Base-by-base conservation (phyloP, 2,329 filamentous ascomycete genomes). In the Apiospora kogelbergensis region DNA sequence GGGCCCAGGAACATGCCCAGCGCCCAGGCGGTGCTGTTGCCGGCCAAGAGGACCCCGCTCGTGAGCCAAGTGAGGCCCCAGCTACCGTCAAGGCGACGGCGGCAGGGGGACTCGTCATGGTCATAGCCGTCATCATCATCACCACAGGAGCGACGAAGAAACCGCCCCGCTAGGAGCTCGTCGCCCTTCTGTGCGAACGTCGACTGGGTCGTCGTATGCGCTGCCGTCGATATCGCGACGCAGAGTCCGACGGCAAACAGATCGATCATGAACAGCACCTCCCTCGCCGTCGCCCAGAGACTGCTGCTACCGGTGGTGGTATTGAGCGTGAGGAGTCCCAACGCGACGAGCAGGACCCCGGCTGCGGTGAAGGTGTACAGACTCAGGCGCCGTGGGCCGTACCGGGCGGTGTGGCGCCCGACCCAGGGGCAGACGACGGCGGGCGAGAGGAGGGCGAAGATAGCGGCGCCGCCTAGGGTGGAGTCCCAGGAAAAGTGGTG, bases 1-100 rank as follows among this genome's bases (percentile, higher is more conserved):
- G 53, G 53, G 6, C 53, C 53, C 30, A 60, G 53, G 53, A 60
- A 60, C 53, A 60, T 60, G 30, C 53, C 53, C 53, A 60, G 26
- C 20, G 30, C 53, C 53, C 53, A 60, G 30, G 53, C 53, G 7
- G 53, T 60, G 20, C 53, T 60, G 30, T 60, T 60, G 17, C 30
- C 30, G 53, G 53, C 53, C 53, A 60, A 9, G 4, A 60, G 17
- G 30, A 60, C 53, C 26, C 53, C 53, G 53, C 53, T 60, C 20
- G 53, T 60, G 9, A 60, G 53, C 30, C 30, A 37, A 6, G 30
- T 37, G 15, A 60, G 30, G 7, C 53, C 53, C 30, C 53, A 37
- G 30, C 30, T 30, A 45, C 40, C 40, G 17, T 45, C 42, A 6
- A 45, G 42, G 42, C 17, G 40, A 15, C 40, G 4, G 40, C 11